Base-by-base conservation (phyloP, 768 basidiomycete species). In the Phylloporus arenicola region DNA sequence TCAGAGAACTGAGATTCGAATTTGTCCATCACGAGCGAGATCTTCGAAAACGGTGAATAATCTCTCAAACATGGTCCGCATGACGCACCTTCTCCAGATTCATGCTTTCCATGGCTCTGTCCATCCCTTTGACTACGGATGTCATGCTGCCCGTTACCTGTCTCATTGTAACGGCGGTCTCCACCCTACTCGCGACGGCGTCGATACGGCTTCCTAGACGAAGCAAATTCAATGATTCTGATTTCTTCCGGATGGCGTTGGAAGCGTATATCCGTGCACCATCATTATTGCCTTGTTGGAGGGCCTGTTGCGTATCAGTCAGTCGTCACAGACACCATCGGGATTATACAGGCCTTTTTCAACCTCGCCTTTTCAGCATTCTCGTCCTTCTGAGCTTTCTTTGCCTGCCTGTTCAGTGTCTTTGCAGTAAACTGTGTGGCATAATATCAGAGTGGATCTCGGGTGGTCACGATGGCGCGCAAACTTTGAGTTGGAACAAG, bases 61-160 rank as follows among this genome's bases (percentile, higher is more conserved):
- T 19, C 47, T 20, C 17, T 38, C 35, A 25, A 43, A 13, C 40
- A 13, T 29, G 14, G 41, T 13, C 0, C 16, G 8, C 29, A 22
- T 20, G 24, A 73, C 83, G 64, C 62, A 96, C 95, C 66, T 86
- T 79, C 61, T 99, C 96, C 50, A 98, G 80, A 74, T 99, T 98
- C 96, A 99, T 99, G 70, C 78, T 88, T 60, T 96, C 88, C 96
- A 99, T 98, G 4, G 96, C 96, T 65, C 87, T 90, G 68, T 99
- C 96, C 96, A 99, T 98, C 30, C 93, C 94, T 61, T 83, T 84
- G 40, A 99, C 96, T 3, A 98, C 96, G 31, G 85, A 86, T 14
- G 92, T 85, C 95, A 99, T 96, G 67, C 86, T 93, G 4, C 92
- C 92, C 27, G 96, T 95, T 35, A 99, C 88, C 70, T 91, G 82